Evolutionary conservation across 2,329 filamentous ascomycete species (phyloP).

Genomic region (Periglandula ipomoeae): DNA sequence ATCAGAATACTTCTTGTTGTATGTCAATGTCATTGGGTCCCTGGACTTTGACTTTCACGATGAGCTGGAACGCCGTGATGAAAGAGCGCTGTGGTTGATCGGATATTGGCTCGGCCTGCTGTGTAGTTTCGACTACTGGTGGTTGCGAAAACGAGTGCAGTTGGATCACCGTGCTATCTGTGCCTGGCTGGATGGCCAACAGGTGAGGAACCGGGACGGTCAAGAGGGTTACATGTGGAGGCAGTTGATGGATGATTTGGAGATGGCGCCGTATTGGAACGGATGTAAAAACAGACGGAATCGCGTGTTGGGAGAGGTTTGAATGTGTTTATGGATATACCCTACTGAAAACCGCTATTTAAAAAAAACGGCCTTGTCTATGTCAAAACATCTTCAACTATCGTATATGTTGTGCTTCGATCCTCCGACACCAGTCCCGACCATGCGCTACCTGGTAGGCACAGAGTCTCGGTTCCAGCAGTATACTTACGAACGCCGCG

Average conservation of each 20-base stretch:
- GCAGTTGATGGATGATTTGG: constrained; percentile 14
- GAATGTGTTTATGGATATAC: not conserved
- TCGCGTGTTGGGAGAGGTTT: not conserved
- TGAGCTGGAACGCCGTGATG: constrained; percentile 11
- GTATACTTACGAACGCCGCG: constrained; percentile 76
- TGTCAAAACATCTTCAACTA: not conserved
- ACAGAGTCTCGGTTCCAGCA: constrained; percentile 73
- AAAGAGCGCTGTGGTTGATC: constrained; percentile 16
- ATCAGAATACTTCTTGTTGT: constrained; percentile 11
- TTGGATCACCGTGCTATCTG: constrained; percentile 13
- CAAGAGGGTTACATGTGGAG: constrained; percentile 13
- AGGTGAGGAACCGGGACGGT: constrained; percentile 9
- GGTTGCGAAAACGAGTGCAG: constrained; percentile 11
- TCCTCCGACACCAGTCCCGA: constrained; percentile 60
- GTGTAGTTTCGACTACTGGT: constrained; percentile 17
- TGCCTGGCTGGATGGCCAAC: constrained; percentile 10
- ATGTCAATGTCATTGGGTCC: constrained; percentile 14
- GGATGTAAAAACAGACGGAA: not conserved
- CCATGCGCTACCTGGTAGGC: constrained; percentile 76
- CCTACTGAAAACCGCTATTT: not conserved
- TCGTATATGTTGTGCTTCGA: constrained; percentile 25
- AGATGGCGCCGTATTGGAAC: constrained; percentile 5
- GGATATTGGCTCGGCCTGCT: constrained; percentile 17
- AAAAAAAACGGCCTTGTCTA: not conserved
- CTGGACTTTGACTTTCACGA: constrained; percentile 14